These are phyloP conservation scores for Geosmithia flava DNA, from an alignment of 2,329 filamentous ascomycete species.

Conservation along the genomic window DNA sequence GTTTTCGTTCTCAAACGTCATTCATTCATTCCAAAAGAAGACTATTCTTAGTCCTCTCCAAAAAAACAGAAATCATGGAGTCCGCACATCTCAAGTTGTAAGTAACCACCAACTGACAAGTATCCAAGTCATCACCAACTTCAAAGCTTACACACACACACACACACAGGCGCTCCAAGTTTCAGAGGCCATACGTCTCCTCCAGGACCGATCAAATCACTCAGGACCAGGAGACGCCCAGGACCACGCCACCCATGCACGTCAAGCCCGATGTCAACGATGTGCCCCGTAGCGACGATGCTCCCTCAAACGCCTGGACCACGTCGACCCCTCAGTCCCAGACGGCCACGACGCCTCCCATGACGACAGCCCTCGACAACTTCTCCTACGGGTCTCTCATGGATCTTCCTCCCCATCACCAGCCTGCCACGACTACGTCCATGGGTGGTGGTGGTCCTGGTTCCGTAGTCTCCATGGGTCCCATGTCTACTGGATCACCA, in stretches of 20 bases:
- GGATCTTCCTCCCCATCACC: not conserved
- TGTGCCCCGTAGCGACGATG: not conserved
- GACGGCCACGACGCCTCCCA: not conserved
- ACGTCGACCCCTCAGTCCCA: slow-evolving; percentile 1
- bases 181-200: slow-evolving; percentile 1
- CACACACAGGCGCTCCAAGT: slow-evolving; percentile 2
- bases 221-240: slow-evolving; percentile 2
- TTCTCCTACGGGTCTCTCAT: not conserved
- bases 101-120: not conserved
- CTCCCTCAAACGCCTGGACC: not conserved
- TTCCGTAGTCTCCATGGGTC: not conserved
- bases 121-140: too few relatives aligned
- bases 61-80: not conserved
- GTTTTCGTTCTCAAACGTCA: not conserved
- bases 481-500: slow-evolving; percentile 1
- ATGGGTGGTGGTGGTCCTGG: not conserved
- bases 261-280: slow-evolving; percentile 2
- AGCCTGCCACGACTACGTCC: not conserved
- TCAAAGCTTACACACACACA: not conserved
- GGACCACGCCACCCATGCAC: slow-evolving; percentile 1
- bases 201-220: not conserved
- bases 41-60: too few relatives aligned
- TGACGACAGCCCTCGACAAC: not conserved
- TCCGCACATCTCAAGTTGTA: slow-evolving; percentile 1
- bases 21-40: not conserved